A percentile compares a stretch with the other conserved stretches of the same genome.
Conservation (phyloP, 2,329 filamentous ascomycete genomes). For the Botrytis paeoniae region DNA sequence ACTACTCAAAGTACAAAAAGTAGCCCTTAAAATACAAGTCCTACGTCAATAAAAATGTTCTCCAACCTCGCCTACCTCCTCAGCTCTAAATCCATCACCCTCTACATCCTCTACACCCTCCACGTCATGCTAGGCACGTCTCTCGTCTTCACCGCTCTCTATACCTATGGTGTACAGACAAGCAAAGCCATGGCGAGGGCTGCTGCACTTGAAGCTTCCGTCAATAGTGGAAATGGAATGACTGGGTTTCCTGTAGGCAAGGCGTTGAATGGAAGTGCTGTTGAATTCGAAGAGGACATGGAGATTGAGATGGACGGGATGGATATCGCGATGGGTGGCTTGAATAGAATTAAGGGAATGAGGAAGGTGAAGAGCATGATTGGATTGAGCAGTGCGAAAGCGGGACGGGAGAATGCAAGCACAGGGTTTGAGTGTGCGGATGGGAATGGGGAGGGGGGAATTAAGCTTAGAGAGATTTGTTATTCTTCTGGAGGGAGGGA, state of each 20-base stretch:
- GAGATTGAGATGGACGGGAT: neutral
- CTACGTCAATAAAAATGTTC: neutral
- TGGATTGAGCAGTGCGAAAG: neutral
- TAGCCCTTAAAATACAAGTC: neutral
- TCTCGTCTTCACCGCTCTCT: slow-evolving; percentile 18
- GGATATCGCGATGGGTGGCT: neutral
- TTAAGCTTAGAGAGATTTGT: slow-evolving; percentile 13
- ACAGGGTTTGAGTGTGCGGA: neutral
- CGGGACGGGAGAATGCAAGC: neutral
- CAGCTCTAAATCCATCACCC: slow-evolving; percentile 16
- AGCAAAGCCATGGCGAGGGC: slow-evolving; percentile 17
- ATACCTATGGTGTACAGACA: slow-evolving; percentile 8
- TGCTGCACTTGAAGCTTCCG: slow-evolving; percentile 2
- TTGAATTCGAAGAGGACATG: slow-evolving; percentile 3
- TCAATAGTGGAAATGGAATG: neutral
- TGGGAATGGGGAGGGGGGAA: neutral
- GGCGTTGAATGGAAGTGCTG: neutral
- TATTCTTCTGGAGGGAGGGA: neutral
- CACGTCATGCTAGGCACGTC: slow-evolving; percentile 19
- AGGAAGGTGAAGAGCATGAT: slow-evolving; percentile 7
- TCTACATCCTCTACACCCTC: slow-evolving; percentile 16
- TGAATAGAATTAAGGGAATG: neutral
- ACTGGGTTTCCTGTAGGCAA: neutral
- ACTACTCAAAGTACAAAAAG: neutral
- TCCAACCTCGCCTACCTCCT: slow-evolving; percentile 18